Evolutionary conservation across 805 yeast species (phyloP), one percentile per base, ranked within the genome.

Genomic region (Kodamaea kaohsiungensis): DNA sequence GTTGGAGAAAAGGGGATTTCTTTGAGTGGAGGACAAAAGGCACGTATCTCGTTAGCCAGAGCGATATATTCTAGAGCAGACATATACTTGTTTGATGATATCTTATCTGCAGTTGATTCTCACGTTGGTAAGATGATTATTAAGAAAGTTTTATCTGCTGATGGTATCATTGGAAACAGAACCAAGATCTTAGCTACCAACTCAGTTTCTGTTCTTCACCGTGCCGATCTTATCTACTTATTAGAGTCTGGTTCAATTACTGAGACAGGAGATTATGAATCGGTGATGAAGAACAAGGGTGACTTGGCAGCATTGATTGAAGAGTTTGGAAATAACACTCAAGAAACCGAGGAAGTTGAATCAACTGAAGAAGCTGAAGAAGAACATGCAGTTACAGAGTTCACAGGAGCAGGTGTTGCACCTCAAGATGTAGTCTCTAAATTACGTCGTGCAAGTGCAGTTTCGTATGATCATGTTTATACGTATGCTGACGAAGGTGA

Each of bases 1-100:
- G 78, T 75, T 13, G 79, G 79, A 1, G 78, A 74, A 52, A 74
- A 74, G 56, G 79, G 78, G 18, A 71, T 74, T 43, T 71, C 79
- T 1, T 60, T 75, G 16, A 69, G 75, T 51, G 79, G 79, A 5
- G 79, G 79, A 17, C 78, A 75, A 56, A 75, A 74, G 55, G 79
- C 79, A 3, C 62, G 79, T 25, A 61, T 75, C 30, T 66, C 77
- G 7, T 63, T 75, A 46, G 79, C 79, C 3, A 63, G 79, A 56
- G 78, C 78, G 7, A 77, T 75, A 2, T 75, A 75, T 56, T 59
- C 76, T 5, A 66, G 75, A 43, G 75, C 78, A 3, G 78, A 72
- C 43, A 61, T 73, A 16, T 72, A 71, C 54, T 54, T 75, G 9
- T 59, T 75, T 12, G 79, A 75, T 53, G 79, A 74, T 54, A 59